These are phyloP conservation scores for Lichenothelia convexa DNA, from an alignment of 495 filamentous ascomycete species.

Conservation along the genomic window DNA sequence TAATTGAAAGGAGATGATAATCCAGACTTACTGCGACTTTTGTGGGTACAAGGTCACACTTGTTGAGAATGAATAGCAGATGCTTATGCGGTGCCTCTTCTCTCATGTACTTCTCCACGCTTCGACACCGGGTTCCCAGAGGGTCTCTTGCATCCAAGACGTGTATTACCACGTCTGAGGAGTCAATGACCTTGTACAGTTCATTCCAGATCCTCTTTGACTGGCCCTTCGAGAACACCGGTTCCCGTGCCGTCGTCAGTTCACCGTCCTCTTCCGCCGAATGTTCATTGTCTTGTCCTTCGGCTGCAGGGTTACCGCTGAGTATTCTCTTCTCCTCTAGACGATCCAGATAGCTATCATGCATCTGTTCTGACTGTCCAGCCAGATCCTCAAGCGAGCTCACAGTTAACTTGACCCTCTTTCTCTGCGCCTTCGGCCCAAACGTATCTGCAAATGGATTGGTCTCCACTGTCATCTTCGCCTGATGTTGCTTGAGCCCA, in stretches of 20 bases:
- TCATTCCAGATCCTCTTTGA: slow-evolving; percentile 96
- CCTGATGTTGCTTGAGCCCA: slow-evolving; percentile 76
- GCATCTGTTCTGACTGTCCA: slow-evolving; percentile 52
- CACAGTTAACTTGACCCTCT: slow-evolving; percentile 74
- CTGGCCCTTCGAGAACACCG: slow-evolving; percentile 87
- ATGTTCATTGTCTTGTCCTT: slow-evolving; percentile 29
- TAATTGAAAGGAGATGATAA: slow-evolving; percentile 5
- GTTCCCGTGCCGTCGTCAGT: slow-evolving; percentile 55
- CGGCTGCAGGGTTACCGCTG: slow-evolving; percentile 45
- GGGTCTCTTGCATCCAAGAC: slow-evolving; percentile 25
- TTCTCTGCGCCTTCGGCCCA: slow-evolving; percentile 81
- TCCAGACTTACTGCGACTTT: slow-evolving; percentile 68
- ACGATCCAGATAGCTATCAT: slow-evolving; percentile 62
- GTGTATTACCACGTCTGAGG: slow-evolving; percentile 22
- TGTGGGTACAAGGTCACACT: slow-evolving; percentile 90
- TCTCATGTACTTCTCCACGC: slow-evolving; percentile 82
- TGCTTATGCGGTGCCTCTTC: slow-evolving; percentile 94
- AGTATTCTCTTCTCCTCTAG: slow-evolving; percentile 52
- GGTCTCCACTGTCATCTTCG: slow-evolving; percentile 83
- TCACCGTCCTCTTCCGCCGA: slow-evolving; percentile 32
- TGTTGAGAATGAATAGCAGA: slow-evolving; percentile 81
- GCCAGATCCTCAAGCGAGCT: slow-evolving; percentile 65
- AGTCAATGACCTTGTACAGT: slow-evolving; percentile 56
- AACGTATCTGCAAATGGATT: slow-evolving; percentile 78
- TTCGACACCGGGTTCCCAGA: slow-evolving; percentile 35